Percentiles rank a stretch among this genome's conserved stretches.
These are phyloP conservation scores for Colletotrichum chrysophilum DNA, from an alignment of 2,329 filamentous ascomycete genomes.

Conservation along the genomic window DNA sequence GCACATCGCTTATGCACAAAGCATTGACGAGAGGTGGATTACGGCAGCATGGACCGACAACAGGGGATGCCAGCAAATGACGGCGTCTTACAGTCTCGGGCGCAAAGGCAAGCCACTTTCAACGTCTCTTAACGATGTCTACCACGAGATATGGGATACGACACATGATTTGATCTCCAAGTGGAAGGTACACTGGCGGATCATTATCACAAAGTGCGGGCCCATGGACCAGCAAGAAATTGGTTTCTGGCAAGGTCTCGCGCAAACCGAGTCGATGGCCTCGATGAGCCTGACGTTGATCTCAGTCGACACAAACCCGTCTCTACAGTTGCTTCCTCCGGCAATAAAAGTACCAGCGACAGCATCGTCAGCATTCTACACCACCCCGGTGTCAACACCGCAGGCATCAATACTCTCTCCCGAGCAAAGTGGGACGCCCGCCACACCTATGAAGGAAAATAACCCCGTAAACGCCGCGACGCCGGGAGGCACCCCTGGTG, in stretches of 20 bases:
- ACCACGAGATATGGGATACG: slow-evolving; percentile 78
- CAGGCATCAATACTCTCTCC: slow-evolving; percentile 63
- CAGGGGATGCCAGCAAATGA: slow-evolving; percentile 74
- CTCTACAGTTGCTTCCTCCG: slow-evolving; percentile 66
- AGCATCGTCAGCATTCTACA: slow-evolving; percentile 52
- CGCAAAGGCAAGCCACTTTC: slow-evolving; percentile 59
- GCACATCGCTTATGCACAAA: slow-evolving; percentile 80
- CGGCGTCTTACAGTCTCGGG: slow-evolving; percentile 74
- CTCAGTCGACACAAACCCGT: slow-evolving; percentile 69
- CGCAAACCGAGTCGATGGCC: slow-evolving; percentile 55
- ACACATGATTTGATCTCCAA: slow-evolving; percentile 75
- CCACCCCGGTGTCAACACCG: slow-evolving; percentile 73
- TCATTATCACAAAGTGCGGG: slow-evolving; percentile 76
- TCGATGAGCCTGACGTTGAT: slow-evolving; percentile 63
- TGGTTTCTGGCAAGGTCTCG: slow-evolving; percentile 61
- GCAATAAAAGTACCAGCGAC: slow-evolving; percentile 52
- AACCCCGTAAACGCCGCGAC: slow-evolving; percentile 46
- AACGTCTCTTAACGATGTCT: slow-evolving; percentile 65
- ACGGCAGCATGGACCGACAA: slow-evolving; percentile 84
- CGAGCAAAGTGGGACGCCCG: slow-evolving; percentile 59
- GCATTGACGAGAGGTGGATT: slow-evolving; percentile 78
- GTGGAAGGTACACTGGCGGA: slow-evolving; percentile 76
- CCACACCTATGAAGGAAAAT: slow-evolving; percentile 50
- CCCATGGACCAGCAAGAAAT: slow-evolving; percentile 71
- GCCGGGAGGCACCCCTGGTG: slow-evolving; percentile 46